Evolutionary conservation across 164 flowering plant species (phyloP).

Genomic region (Nymphaea colorata): DNA sequence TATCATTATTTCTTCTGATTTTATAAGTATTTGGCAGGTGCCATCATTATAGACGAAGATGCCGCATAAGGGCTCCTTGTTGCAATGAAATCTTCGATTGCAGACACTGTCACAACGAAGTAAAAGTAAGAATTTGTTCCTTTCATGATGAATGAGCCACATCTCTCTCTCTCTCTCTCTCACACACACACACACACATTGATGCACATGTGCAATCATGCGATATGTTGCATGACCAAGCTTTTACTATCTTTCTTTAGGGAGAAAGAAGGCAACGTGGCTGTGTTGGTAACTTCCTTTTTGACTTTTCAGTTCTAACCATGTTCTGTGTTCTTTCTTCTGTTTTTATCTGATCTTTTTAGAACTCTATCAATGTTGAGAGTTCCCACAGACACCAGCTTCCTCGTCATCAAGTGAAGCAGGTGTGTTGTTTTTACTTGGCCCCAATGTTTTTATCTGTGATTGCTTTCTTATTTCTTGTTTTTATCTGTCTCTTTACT

Average conservation of each 20-base stretch:
- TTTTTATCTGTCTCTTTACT: background rate
- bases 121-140: slow-evolving; percentile 31
- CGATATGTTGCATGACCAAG: no score
- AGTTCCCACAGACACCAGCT: slow-evolving; percentile 56
- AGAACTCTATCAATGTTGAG: slow-evolving; percentile 60
- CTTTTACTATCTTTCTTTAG: no score
- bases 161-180: no score
- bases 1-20: no score
- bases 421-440: slow-evolving; percentile 24
- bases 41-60: slow-evolving; percentile 65
- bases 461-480: background rate
- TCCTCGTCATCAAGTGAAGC: slow-evolving; percentile 66
- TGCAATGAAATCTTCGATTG: slow-evolving; percentile 85
- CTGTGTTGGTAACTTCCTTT: no score
- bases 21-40: slow-evolving; percentile 48
- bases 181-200: no score
- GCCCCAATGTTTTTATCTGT: background rate
- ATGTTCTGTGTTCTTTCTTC: background rate
- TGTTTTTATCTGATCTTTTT: slow-evolving; percentile 5
- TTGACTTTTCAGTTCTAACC: no score
- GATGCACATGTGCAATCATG: no score
- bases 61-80: slow-evolving; percentile 82
- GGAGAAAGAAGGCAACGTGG: no score
- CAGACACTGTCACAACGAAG: slow-evolving; percentile 81
- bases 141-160: background rate